Percentiles rank a stretch among this genome's conserved stretches.
Conservation (phyloP, 345 rosid species). For the Leavenworthia alabamica region DNA sequence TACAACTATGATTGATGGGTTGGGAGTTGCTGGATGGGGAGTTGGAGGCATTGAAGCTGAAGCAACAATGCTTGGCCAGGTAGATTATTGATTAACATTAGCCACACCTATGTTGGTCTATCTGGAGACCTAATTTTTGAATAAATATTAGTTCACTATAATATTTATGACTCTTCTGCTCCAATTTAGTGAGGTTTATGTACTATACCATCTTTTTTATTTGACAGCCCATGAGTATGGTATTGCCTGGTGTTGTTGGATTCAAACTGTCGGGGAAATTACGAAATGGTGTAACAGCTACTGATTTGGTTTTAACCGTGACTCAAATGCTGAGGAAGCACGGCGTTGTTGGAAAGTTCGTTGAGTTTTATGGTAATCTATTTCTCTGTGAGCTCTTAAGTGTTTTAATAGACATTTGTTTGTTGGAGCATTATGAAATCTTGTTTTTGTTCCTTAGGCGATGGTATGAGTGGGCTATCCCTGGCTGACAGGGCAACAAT, state of each 20-base stretch:
- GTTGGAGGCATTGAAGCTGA: conserved; percentile 99
- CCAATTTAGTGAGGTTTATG: too few species aligned
- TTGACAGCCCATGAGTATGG: conserved; percentile 99
- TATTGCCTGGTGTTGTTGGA: conserved; percentile 97
- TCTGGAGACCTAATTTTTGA: too few species aligned
- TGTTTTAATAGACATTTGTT: neutral
- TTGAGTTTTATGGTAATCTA: conserved; percentile 85
- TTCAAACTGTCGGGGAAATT: conserved; percentile 86
- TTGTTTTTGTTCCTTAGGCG: conserved; percentile 44
- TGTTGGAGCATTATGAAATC: neutral
- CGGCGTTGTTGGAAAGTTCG: conserved; percentile 99
- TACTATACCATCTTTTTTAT: too few species aligned
- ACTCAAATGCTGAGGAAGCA: conserved; percentile 99
- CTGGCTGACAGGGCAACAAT: conserved; percentile 98
- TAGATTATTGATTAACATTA: conserved; percentile 13
- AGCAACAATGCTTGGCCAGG: conserved; percentile 99
- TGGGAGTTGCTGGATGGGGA: conserved; percentile 99
- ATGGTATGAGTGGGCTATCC: conserved; percentile 85
- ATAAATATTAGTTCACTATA: too few species aligned
- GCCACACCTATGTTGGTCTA: neutral
- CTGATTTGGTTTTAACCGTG: conserved; percentile 93
- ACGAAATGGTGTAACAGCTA: conserved; percentile 87
- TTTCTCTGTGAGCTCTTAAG: conserved; percentile 3
- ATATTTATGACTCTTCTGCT: neutral
- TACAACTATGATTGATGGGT: conserved; percentile 98